Conservation (phyloP, 495 filamentous ascomycete genomes). For the Xeromyces bisporus region DNA sequence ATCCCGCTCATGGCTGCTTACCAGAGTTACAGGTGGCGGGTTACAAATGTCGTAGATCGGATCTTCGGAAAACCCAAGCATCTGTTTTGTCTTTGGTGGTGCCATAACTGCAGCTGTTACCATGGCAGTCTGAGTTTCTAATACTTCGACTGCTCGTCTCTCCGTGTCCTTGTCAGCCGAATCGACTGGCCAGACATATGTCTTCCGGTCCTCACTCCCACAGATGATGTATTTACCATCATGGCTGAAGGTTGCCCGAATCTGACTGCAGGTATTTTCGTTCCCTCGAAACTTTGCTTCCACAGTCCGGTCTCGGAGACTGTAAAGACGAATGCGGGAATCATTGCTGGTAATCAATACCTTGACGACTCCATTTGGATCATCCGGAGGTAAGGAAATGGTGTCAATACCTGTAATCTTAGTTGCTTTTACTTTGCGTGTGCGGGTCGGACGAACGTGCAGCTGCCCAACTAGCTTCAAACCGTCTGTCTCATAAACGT, state of each 20-base stretch:
- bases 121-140: slow-evolving; percentile 77
- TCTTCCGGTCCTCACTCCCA: slow-evolving; percentile 78
- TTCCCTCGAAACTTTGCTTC: slow-evolving; percentile 88
- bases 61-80: slow-evolving; percentile 66
- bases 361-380: slow-evolving; percentile 58
- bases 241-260: slow-evolving; percentile 76
- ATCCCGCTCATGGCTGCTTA: slow-evolving; percentile 39
- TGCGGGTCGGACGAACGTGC: slow-evolving; percentile 75
- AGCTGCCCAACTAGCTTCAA: slow-evolving; percentile 70
- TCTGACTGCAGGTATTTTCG: slow-evolving; percentile 83
- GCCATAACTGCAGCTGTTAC: slow-evolving; percentile 80
- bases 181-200: slow-evolving; percentile 72
- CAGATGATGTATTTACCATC: slow-evolving; percentile 79
- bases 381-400: slow-evolving; percentile 40
- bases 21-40: slow-evolving; percentile 74
- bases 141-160: slow-evolving; percentile 66
- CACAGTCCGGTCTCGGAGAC: slow-evolving; percentile 62
- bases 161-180: slow-evolving; percentile 50
- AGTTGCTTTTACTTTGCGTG: slow-evolving; percentile 87
- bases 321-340: slow-evolving; percentile 83
- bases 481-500: slow-evolving; percentile 91
- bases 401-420: slow-evolving; percentile 95
- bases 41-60: slow-evolving; percentile 95
- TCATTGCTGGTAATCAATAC: slow-evolving; percentile 90
- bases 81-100: slow-evolving; percentile 57